Conservation (phyloP, 2,329 filamentous ascomycete genomes). For the Karstenula rhodostoma region DNA sequence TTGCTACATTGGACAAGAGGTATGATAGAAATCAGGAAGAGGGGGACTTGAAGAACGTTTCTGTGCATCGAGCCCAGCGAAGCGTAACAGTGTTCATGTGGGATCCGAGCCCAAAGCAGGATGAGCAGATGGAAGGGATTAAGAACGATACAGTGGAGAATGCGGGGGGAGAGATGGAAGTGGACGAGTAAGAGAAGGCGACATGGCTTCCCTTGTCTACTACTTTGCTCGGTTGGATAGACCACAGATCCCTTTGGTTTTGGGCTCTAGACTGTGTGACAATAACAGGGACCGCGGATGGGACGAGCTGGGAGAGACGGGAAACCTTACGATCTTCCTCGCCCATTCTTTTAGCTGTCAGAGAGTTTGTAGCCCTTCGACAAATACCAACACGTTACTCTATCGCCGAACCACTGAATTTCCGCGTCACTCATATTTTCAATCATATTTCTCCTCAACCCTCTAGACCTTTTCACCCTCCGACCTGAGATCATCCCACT, state of each 20-base stretch:
- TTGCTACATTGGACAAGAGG: constrained; percentile 14
- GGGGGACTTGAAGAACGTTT: not conserved
- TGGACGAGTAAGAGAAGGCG: not conserved
- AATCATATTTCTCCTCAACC: not conserved
- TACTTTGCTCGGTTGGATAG: not conserved
- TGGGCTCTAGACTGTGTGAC: no score
- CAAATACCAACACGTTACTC: no score
- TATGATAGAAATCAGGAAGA: constrained; percentile 35
- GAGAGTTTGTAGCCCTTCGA: no score
- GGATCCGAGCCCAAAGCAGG: not conserved
- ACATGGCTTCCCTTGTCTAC: not conserved
- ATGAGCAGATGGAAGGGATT: not conserved
- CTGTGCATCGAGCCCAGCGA: not conserved
- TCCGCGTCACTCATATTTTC: not conserved
- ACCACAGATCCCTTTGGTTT: no score
- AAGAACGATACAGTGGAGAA: not conserved
- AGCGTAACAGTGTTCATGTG: not conserved
- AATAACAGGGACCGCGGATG: no score
- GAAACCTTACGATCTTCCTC: no score
- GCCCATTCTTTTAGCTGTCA: no score
- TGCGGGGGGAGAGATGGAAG: not conserved
- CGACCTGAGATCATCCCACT: not conserved
- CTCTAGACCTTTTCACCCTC: not conserved
- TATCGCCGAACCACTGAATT: no score
- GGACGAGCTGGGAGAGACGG: no score